Evolutionary conservation across 2,329 filamentous ascomycete genomes (phyloP), one percentile per base, ranked within the genome.

Genomic region (Chaetomium olivaceum): DNA sequence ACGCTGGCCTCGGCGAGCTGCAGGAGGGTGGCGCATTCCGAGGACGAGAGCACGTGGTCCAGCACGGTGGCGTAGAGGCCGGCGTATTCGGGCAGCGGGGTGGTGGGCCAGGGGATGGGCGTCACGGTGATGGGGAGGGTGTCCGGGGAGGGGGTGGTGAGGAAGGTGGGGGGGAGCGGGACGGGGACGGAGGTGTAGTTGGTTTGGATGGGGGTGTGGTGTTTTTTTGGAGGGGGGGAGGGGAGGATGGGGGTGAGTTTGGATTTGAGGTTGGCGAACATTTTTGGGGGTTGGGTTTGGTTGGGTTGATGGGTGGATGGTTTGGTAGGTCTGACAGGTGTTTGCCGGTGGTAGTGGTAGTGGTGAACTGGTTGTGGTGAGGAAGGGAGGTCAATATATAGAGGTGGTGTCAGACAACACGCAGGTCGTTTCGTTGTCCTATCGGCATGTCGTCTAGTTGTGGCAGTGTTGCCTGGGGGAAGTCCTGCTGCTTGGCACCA

Each of bases 1-100:
- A 82, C 80, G 61, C 79, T 81, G 19, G 83, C 76, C 73, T 87
- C 85, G 11, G 83, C 83, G 6, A 86, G 76, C 12, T 66, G 27
- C 4, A 85, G 68, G 0, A 92, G 79, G 36, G 81, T 72, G 0
- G 76, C 73, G 76, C 91, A 93, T 78, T 93, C 91, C 9, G 78
- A 74, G n/a, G 81, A 78, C 14, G 81, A 85, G 64, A 91, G 74
- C n/a, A 87, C 83, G 67, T 87, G 80, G 74, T 91, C 88, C 4
- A 91, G 80, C 0, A 91, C 77, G 8, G 85, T 82, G 5, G 89
- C 89, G 74, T 87, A 88, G 19, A 76, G 71, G 36, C 79, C 77
- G 27, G 79, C 75, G 76, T 87, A 87, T 69, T 85, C 79, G 1
- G 82, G 82, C 2, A 91, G 73, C 0, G 72, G 69, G 21, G 80